Evolutionary conservation across 208 protist genomes (phyloP).

Genomic region (Wallacemonas sp.): DNA sequence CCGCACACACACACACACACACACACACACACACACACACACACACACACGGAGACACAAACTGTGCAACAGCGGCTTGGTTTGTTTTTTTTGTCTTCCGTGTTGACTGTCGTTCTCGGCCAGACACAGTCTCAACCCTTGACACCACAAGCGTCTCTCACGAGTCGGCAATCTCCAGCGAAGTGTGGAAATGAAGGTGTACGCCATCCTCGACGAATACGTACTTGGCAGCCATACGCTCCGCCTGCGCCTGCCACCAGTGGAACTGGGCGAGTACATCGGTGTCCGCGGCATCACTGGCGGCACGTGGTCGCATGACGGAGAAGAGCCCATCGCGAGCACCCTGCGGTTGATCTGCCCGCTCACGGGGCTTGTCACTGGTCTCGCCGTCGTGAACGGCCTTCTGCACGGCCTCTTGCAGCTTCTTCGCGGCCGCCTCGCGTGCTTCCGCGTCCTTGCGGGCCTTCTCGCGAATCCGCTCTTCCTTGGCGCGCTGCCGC

Average conservation of each 20-base stretch:
- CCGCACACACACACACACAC: too few relatives aligned
- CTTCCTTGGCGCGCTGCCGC: constrained; percentile 14
- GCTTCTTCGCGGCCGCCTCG: constrained; percentile 11
- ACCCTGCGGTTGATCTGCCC: background rate
- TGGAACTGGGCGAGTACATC: constrained; percentile 13
- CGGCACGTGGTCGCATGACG: constrained; percentile 9
- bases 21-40: too few relatives aligned
- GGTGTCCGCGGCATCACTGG: constrained; percentile 8
- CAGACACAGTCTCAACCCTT: too few relatives aligned
- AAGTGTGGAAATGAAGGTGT: background rate
- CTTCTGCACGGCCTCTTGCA: constrained; percentile 22
- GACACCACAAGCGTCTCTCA: too few relatives aligned
- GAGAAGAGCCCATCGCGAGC: background rate
- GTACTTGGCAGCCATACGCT: background rate
- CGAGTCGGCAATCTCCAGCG: background rate
- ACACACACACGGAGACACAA: too few relatives aligned
- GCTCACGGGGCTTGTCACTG: background rate
- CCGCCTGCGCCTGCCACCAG: background rate
- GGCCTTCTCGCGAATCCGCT: constrained; percentile 27
- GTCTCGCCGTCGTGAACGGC: constrained; percentile 8
- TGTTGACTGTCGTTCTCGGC: too few relatives aligned
- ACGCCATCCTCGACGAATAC: background rate
- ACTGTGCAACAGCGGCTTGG: too few relatives aligned
- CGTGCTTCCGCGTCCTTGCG: constrained; percentile 20
- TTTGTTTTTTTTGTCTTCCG: too few relatives aligned